A percentile compares a stretch with the other conserved stretches of the same genome.
These are phyloP conservation scores for Nidularia pulvinata DNA, from an alignment of 768 basidiomycete genomes.

Conservation along the genomic window DNA sequence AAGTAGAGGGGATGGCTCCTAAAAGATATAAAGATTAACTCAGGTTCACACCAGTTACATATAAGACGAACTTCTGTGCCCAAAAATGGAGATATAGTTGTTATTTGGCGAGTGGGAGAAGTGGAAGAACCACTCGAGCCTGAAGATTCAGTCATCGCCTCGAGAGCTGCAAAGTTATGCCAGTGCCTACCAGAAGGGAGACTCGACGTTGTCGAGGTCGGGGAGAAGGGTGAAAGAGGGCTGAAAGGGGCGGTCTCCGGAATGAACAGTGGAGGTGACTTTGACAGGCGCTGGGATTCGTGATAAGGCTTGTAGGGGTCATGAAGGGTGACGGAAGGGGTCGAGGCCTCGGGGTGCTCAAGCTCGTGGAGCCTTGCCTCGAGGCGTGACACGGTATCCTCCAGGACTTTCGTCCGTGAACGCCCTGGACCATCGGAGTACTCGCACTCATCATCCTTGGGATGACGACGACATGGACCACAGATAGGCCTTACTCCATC, in stretches of 20 bases:
- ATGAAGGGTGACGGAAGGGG: conserved; percentile 47
- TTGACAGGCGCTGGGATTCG: conserved; percentile 26
- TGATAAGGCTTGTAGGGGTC: conserved; percentile 43
- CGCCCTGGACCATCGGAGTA: conserved; percentile 65
- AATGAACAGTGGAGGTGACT: conserved; percentile 28
- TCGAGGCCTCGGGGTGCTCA: conserved; percentile 47
- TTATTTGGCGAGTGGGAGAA: conserved; percentile 31
- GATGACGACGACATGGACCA: conserved; percentile 58
- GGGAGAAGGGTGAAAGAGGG: conserved; percentile 41
- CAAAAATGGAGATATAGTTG: conserved; percentile 33
- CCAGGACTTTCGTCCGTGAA: conserved; percentile 58
- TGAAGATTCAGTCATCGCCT: conserved; percentile 37
- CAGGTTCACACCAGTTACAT: background rate
- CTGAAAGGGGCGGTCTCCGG: conserved; percentile 24
- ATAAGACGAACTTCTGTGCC: conserved; percentile 29
- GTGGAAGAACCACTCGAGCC: conserved; percentile 41
- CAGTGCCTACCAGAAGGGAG: conserved; percentile 45
- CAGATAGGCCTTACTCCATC: conserved; percentile 67
- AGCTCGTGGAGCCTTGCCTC: conserved; percentile 57
- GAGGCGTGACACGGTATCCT: conserved; percentile 56
- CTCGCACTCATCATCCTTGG: conserved; percentile 69
- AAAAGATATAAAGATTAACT: too few relatives aligned
- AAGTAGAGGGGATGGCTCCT: conserved; percentile 37
- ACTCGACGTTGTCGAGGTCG: conserved; percentile 42
- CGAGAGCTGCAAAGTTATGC: conserved; percentile 31